Base-by-base conservation (phyloP, 345 rosid species). In the Leavenworthia alabamica region DNA sequence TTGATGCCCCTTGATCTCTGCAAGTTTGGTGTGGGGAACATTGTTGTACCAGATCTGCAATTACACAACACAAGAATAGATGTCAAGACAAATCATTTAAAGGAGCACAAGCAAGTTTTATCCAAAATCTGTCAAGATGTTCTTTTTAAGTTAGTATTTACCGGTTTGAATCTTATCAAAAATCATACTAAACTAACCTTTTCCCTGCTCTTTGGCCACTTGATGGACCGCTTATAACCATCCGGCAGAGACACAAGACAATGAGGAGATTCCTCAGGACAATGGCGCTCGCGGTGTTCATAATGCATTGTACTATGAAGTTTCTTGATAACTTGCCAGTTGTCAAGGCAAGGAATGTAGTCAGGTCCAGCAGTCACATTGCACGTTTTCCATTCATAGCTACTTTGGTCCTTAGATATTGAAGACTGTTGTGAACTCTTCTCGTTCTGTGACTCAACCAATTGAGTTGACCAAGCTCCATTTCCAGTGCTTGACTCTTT, bases 311-410 rank as follows among this genome's bases (percentile, higher is more conserved):
- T 87, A 62, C 67, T 67, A 4, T 48, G 73, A 80, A 93, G 97
- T 74, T 68, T 89, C 77, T 68, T 82, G 66, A 93, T 82, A 64
- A 75, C 80, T 72, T 80, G 76, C 84, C 64, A 80, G 61, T 89
- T 89, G 75, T 93, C 99, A 50, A 93, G 96, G 74, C 97, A 93
- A 66, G 97, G 99, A 68, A 93, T 87, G 82, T 82, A 89, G 68
- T 93, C 99, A 39, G 94, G 80, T 24, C 96, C 97, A 48, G 92
- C 87, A 51, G 90, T 85, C 46, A 79, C 75, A 68, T 93, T 93
- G 78, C 99, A 93, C 1, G 81, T 57, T 68, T 82, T 93, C 99
- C 99, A 89, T 40, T 55, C 42, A 46, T 80, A 75, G 28, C 40
- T 64, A 49, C 6, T 56, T 50, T 76, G 73, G 24, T 81, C 71